phyloP scores from a whole-genome alignment of 192 early-diverging fungal genomes.

The Rhizophlyctis rosea region DNA sequence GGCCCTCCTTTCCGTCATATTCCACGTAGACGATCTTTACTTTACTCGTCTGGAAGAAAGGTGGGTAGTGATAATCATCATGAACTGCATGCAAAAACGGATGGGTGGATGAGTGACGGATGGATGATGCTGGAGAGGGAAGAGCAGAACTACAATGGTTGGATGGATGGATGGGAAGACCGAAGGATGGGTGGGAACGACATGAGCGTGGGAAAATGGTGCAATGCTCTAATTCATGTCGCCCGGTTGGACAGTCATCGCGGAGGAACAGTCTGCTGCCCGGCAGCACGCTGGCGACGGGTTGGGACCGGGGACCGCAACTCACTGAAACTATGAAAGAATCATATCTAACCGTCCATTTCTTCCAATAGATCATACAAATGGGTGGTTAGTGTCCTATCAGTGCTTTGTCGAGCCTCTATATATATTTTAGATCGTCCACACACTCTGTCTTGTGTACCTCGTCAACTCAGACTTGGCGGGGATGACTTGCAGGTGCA shows the following conservation, averaged over 20 bases:
- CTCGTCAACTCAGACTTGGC: no score
- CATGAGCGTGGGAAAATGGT: neutral
- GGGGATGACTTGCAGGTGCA: neutral
- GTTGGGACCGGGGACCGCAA: neutral
- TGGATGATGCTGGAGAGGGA: no score
- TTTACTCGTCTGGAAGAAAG: no score
- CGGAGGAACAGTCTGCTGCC: neutral
- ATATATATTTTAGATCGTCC: slow-evolving; percentile 28
- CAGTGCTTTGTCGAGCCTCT: no score
- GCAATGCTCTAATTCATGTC: slow-evolving; percentile 6
- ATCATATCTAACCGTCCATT: slow-evolving; percentile 1
- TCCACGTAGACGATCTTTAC: no score
- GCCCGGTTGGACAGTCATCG: neutral
- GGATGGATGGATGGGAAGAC: slow-evolving; percentile 14
- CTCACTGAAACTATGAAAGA: neutral
- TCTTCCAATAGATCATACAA: slow-evolving; percentile 12
- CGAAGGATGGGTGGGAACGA: neutral
- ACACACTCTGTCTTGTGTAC: slow-evolving; percentile 15
- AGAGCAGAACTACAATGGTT: no score
- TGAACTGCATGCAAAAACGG: no score
- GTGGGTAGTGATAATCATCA: no score
- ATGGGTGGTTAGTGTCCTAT: slow-evolving; percentile 33
- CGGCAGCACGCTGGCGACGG: neutral
- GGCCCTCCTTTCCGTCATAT: no score
- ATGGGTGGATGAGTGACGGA: no score